Evolutionary conservation across 805 yeast genomes (phyloP).

Genomic region (Yarrowia bubula): DNA sequence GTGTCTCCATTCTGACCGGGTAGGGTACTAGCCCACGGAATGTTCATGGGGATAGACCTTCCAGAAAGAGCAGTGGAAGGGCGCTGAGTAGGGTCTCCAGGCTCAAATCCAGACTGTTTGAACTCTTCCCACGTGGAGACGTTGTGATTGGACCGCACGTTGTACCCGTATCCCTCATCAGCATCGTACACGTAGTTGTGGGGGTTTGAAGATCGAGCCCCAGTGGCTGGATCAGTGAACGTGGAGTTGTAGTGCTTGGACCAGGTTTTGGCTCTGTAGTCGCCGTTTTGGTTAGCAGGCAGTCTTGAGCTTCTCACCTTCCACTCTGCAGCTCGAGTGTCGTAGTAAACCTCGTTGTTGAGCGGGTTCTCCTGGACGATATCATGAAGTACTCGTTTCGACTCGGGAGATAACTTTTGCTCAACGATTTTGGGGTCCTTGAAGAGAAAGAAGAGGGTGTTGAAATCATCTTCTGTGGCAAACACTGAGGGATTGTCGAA

Average conservation of each 20-base stretch:
- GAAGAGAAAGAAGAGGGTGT: conserved; percentile 69
- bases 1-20: conserved; percentile 26
- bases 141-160: not conserved
- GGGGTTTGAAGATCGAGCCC: conserved; percentile 35
- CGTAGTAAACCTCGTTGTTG: conserved; percentile 30
- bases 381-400: conserved; percentile 52
- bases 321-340: conserved; percentile 19
- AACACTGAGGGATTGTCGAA: conserved; percentile 70
- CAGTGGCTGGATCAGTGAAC: conserved; percentile 34
- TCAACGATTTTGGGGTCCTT: conserved; percentile 53
- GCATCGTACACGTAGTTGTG: conserved; percentile 37
- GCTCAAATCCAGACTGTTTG: conserved; percentile 3
- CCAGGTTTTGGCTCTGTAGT: conserved; percentile 36
- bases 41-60: conserved; percentile 16
- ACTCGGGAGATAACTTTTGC: conserved; percentile 65
- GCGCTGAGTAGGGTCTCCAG: not conserved
- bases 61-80: conserved; percentile 11
- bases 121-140: conserved; percentile 16
- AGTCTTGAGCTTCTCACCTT: conserved; percentile 23
- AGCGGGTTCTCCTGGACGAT: conserved; percentile 39
- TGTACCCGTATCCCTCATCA: conserved; percentile 16
- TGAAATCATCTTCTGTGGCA: conserved; percentile 73
- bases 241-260: conserved; percentile 36
- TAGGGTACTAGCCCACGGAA: conserved; percentile 11
- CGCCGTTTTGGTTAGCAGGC: conserved; percentile 31